Percentiles rank a stretch among this genome's conserved stretches.
phyloP scores from a whole-genome alignment of 139 green algal genomes.

The Chlorella sp. region DNA sequence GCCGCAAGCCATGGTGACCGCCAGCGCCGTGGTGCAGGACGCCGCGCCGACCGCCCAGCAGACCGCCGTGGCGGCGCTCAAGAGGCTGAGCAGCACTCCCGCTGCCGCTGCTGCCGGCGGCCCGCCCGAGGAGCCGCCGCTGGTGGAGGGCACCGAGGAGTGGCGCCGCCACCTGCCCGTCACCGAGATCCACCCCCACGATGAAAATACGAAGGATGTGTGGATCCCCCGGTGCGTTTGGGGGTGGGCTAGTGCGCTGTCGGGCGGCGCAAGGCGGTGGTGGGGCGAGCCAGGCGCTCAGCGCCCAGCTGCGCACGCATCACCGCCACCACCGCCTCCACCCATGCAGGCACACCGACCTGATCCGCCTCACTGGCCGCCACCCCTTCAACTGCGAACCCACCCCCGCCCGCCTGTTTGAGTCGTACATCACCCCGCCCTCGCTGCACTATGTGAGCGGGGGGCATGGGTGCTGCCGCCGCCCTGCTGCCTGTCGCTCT shows the following conservation, averaged over 20 bases:
- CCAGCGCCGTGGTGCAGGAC: no score
- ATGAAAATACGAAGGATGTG: constrained; percentile 59
- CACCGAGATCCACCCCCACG: constrained; percentile 44
- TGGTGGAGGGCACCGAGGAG: constrained; percentile 1
- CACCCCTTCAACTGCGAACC: constrained; percentile 99
- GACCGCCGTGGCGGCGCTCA: not conserved
- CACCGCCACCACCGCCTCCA: not conserved
- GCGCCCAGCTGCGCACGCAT: not conserved
- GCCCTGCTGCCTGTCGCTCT: no score
- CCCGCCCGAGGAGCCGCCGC: constrained; percentile 3
- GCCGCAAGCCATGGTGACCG: no score
- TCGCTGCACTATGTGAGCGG: constrained; percentile 74
- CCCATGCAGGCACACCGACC: constrained; percentile 63
- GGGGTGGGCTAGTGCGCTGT: no score
- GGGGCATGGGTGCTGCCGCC: no score
- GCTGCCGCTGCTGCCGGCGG: not conserved
- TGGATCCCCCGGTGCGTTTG: constrained; percentile 56
- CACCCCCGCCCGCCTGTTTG: constrained; percentile 78
- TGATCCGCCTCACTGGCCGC: constrained; percentile 91
- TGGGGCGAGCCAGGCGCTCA: not conserved
- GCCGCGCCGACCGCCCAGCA: not conserved
- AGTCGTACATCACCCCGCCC: constrained; percentile 81
- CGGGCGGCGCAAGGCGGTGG: not conserved
- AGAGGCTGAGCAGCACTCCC: not conserved
- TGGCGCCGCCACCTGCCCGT: constrained; percentile 26